phyloP scores from a whole-genome alignment of 2,329 filamentous ascomycete species.

The Teratosphaeria destructans region DNA sequence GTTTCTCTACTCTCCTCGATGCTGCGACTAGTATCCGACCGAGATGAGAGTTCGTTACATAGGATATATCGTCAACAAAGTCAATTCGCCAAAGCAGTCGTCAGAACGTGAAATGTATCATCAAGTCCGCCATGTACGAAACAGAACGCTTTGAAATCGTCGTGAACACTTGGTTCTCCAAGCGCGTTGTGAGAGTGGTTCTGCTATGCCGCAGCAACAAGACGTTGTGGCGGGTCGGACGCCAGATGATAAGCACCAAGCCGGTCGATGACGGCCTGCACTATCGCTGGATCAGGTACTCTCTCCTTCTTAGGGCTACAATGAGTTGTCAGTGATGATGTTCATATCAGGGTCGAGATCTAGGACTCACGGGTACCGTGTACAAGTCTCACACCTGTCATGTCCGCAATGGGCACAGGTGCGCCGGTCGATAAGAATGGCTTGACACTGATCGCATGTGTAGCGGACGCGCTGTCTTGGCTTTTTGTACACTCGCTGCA shows the following conservation, averaged over 20 bases:
- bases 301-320: conserved; percentile 7
- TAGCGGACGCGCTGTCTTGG: conserved; percentile 35
- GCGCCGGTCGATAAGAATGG: conserved; percentile 42
- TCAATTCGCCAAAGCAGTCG: neutral
- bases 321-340: neutral
- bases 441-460: conserved; percentile 52
- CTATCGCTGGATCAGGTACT: conserved; percentile 10
- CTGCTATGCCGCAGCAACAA: neutral
- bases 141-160: neutral
- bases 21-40: neutral
- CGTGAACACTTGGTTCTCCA: neutral
- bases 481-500: conserved; percentile 33
- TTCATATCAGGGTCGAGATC: neutral
- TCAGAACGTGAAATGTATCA: neutral
- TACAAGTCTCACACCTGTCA: conserved; percentile 49
- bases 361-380: conserved; percentile 38
- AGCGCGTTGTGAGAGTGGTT: neutral
- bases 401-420: conserved; percentile 51
- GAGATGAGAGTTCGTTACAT: neutral
- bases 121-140: neutral
- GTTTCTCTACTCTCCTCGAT: neutral
- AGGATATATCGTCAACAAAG: neutral
- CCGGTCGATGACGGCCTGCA: conserved; percentile 11
- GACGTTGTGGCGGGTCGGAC: neutral
- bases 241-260: conserved; percentile 10